These are phyloP conservation scores for Termitomyces titanicus DNA, from an alignment of 768 basidiomycete species.

Conservation along the genomic window DNA sequence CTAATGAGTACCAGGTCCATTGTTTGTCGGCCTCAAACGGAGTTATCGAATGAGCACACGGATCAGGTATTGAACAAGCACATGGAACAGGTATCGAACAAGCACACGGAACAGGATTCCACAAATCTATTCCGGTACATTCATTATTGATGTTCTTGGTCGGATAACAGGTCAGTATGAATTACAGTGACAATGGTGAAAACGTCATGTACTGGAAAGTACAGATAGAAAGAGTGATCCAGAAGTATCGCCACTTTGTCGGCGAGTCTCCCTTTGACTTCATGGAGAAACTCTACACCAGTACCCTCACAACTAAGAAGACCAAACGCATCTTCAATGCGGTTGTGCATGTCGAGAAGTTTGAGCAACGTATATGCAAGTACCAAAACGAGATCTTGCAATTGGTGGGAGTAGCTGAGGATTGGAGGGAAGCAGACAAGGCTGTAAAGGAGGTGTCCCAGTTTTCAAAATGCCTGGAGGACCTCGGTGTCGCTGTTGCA, in stretches of 20 bases:
- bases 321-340: neutral
- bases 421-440: neutral
- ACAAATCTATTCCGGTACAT: no score
- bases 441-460: neutral
- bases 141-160: no score
- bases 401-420: neutral
- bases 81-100: no score
- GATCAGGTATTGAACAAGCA: no score
- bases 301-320: neutral
- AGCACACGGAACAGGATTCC: no score
- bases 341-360: neutral
- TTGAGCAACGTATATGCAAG: neutral
- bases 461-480: neutral
- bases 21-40: no score
- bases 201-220: neutral
- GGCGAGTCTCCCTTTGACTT: neutral
- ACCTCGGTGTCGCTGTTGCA: neutral
- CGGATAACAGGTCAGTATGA: no score
- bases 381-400: neutral
- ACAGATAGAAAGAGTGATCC: neutral
- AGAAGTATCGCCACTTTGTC: neutral
- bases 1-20: no score
- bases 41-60: no score
- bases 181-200: neutral
- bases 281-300: neutral